Evolutionary conservation across 805 yeast species (phyloP), one percentile per base, ranked within the genome.

Genomic region (Cyberlindnera euphorbiae): DNA sequence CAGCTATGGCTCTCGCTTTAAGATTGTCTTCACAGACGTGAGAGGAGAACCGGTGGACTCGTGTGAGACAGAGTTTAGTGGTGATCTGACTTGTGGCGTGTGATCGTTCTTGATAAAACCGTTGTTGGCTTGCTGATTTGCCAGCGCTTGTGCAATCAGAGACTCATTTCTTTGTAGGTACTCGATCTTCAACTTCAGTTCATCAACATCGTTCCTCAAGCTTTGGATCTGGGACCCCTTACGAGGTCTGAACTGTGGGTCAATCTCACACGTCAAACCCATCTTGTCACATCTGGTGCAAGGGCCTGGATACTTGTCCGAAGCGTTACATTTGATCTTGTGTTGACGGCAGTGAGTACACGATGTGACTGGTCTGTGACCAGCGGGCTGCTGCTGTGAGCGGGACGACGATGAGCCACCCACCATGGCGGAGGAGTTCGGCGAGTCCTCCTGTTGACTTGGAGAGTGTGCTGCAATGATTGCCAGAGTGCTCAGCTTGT

Each of bases 321-420:
- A 74, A 1, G 97, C 97, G 55, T 89, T 86, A 61, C 97, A 89
- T 55, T 82, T 83, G 58, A 89, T 87, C 60, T 89, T 89, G 58
- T 88, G 96, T 56, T 89, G 96, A 34, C 97, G 75, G 55, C 97
- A 89, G 56, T 87, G 93, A 0, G 96, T 85, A 56, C 97, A 89
- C 4, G 95, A 82, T 0, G 95, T 86, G 2, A 88, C 94, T 0
- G 96, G 96, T 38, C 96, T 64, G 52, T 84, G 90, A 2, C 81
- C 79, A 0, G 75, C 69, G 13, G 50, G 54, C n/a, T 46, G 60
- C 7, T 39, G 38, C 6, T 14, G n/a, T 5, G 15, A 10, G 13
- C 28, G 28, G n/a, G 26, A 24, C 7, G 14, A 8, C n/a, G n/a
- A n/a, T n/a, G n/a, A n/a, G n/a, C n/a, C n/a, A n/a, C n/a, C n/a